Evolutionary conservation across 352 stramenopile genomes (phyloP), one percentile per base, ranked within the genome.

Genomic region (Globisporangium paroecandrum): DNA sequence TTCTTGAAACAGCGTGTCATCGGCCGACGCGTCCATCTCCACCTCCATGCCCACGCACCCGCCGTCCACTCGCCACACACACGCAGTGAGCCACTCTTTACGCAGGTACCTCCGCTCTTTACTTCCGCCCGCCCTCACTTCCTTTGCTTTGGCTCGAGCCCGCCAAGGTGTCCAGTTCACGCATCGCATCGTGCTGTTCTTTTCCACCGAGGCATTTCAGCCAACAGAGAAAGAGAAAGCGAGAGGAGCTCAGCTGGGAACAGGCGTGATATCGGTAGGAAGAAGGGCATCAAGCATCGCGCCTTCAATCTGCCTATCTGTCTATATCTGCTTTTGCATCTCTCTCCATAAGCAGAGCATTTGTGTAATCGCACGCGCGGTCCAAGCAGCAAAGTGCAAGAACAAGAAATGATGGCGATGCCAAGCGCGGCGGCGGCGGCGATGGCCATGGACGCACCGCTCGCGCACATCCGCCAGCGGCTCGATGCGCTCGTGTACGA

Each of bases 401-500:
- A 60, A 27, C 38, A 20, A 20, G 13, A 6, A 10, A 6, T 49
- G 41, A 49, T 49, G 41, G 41, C 0, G 15, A 49, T 13, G 41
- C 41, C 41, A 49, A 49, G 41, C 41, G 41, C 41, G 47, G 47
- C 47, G 46, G 65, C 54, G 59, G 64, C 64, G n/a, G 64, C 64
- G 18, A 54, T 79, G 68, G 68, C 68, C n/a, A 69, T 73, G 65
- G 72, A 71, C 49, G 74, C 77, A 47, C 67, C 79, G 62, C 64
- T 87, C 61, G 62, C 76, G 58, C 76, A 87, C 71, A 71, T 87
- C 29, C 76, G 78, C 12, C 75, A 81, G 67, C 78, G 78, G 13
- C 69, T 87, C n/a, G 78, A 87, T 58, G 78, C 78, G 64, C 77
- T 87, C 64, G 77, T 74, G 13, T 83, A 78, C 57, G 78, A 83